phyloP scores from a whole-genome alignment of 1,284 basidiomycete species.

The Sporisorium reilianum region DNA sequence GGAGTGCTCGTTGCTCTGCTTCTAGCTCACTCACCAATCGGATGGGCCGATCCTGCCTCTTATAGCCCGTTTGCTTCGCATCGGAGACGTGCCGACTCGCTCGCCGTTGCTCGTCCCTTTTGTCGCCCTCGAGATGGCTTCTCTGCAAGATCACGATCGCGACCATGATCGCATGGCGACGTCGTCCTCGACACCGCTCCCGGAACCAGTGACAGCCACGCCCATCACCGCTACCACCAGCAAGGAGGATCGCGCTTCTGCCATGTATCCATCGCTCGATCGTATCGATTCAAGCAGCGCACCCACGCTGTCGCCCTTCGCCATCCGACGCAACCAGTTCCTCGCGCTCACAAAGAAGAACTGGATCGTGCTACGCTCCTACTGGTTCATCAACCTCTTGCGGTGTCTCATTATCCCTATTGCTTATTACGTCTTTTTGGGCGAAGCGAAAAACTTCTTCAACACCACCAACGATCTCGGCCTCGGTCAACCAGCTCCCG shows the following conservation, averaged over 20 bases:
- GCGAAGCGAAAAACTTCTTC: slow-evolving; percentile 69
- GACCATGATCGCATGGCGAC: slow-evolving; percentile 1
- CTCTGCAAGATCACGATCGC: neutral
- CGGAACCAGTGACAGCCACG: neutral
- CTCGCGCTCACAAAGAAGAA: slow-evolving; percentile 36
- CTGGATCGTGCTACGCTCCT: slow-evolving; percentile 34
- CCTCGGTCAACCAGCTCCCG: slow-evolving; percentile 21
- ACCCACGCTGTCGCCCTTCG: slow-evolving; percentile 14
- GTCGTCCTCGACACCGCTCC: slow-evolving; percentile 5
- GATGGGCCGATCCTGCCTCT: slow-evolving; percentile 2
- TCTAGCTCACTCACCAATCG: slow-evolving; percentile 1
- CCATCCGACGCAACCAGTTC: slow-evolving; percentile 37
- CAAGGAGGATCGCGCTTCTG: slow-evolving; percentile 19
- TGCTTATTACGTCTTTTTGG: slow-evolving; percentile 78
- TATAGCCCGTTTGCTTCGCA: neutral
- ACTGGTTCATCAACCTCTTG: slow-evolving; percentile 73
- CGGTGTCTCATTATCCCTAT: slow-evolving; percentile 79
- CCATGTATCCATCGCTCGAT: slow-evolving; percentile 6
- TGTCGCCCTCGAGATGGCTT: slow-evolving; percentile 4
- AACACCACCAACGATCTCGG: slow-evolving; percentile 40
- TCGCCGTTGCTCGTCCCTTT: neutral
- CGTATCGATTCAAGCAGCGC: slow-evolving; percentile 8
- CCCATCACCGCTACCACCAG: slow-evolving; percentile 6
- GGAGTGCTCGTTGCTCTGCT: neutral
- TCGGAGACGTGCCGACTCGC: neutral